Percentiles rank a stretch among this genome's conserved stretches.
Evolutionary conservation across 164 flowering plant species (phyloP).

Genomic region (Piper betle): DNA sequence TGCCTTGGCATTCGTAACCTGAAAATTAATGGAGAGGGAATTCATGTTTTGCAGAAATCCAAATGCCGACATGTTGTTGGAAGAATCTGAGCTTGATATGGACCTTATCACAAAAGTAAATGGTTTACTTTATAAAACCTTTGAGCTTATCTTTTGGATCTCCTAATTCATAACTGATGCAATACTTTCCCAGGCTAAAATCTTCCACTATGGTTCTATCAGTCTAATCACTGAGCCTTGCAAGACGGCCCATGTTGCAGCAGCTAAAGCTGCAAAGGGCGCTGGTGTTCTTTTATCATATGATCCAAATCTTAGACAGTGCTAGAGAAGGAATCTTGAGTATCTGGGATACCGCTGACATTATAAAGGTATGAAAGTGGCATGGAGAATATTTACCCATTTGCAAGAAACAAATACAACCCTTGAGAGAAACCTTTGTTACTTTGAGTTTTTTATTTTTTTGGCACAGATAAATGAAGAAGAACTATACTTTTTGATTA

Average conservation of each 20-base stretch:
- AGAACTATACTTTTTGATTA: constrained; percentile 67
- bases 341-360: constrained; percentile 88
- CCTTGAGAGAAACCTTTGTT: neutral
- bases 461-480: constrained; percentile 65
- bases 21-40: constrained; percentile 80
- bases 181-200: constrained; percentile 55
- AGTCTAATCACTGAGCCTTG: constrained; percentile 96
- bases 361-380: constrained; percentile 60
- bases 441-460: neutral
- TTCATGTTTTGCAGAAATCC: constrained; percentile 99
- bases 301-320: constrained; percentile 92
- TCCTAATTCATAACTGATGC: neutral
- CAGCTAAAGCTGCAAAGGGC: constrained; percentile 80
- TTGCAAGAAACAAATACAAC: neutral
- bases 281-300: constrained; percentile 87
- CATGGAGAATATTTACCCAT: neutral
- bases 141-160: neutral
- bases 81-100: constrained; percentile 69
- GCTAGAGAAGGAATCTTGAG: constrained; percentile 93
- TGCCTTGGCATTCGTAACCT: constrained; percentile 95
- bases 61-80: constrained; percentile 98
- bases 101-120: constrained; percentile 69
- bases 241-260: constrained; percentile 88
- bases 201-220: constrained; percentile 91
- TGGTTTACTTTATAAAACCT: neutral